Base-by-base conservation (phyloP, 306 rosid genomes). In the Fagus sylvatica region DNA sequence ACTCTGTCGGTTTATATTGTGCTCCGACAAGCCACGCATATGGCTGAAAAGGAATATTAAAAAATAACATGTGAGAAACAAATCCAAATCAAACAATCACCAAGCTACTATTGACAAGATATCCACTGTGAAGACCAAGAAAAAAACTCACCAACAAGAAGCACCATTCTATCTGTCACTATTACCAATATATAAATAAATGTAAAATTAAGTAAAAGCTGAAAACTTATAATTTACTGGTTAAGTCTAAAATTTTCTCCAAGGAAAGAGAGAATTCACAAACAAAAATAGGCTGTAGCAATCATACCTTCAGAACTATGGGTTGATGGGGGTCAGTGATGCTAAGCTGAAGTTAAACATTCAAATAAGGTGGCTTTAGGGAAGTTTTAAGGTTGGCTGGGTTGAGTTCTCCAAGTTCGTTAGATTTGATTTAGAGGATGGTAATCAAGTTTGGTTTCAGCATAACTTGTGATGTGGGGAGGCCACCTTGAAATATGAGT, bases 11-110 rank as follows among this genome's bases (percentile, higher is more conserved):
- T 85, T 95, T 95, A 91, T 95, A 95, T 72, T 95, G 99, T 64
- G 96, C 34, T 79, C 91, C 99, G 85, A 95, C 83, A 81, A 95
- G 99, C 99, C 99, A 95, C 56, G 97, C 98, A 77, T 87, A 95
- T 93, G 91, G 98, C 99, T 95, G 89, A 78, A 83, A 22, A 13
- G 76, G 61, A 71, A 79, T 78, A 79, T 55, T 77, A 81, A 36
- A 82, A 36, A 41, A 56, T 43, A 85, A 69, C n/a, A 37, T 42
- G 69, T 57, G 71, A 88, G 57, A 78, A 87, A 83, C 53, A 75
- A 39, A 74, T 48, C 36, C 75, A 74, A 67, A 65, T 74, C 70
- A 30, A 68, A 46, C 73, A n/a, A 60, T 39, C 46, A 64, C 76
- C 62, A 56, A 77, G 74, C 49, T 41, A 33, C 43, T 77, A 19